Evolutionary conservation across 257 asterid genomes (phyloP).

Genomic region (Penstemon eatonii): DNA sequence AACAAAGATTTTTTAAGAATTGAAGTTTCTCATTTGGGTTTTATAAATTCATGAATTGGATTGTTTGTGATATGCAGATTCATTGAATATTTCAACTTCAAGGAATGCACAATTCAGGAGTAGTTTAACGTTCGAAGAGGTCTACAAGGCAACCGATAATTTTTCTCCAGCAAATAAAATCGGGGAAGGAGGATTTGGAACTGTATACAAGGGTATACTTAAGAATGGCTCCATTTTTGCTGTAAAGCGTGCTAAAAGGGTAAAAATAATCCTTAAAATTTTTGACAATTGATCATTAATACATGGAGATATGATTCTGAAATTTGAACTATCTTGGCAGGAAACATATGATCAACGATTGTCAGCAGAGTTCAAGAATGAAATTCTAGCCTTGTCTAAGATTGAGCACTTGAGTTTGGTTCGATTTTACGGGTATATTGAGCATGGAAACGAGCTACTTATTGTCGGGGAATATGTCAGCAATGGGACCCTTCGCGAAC

Average conservation of each 20-base stretch:
- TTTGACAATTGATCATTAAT: background rate
- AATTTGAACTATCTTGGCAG: constrained; percentile 32
- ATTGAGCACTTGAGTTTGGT: constrained; percentile 72
- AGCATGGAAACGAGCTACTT: constrained; percentile 54
- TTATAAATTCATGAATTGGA: background rate
- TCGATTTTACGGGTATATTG: constrained; percentile 56
- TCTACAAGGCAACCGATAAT: constrained; percentile 48
- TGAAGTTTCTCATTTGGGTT: background rate
- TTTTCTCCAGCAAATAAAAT: constrained; percentile 54
- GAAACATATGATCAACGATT: constrained; percentile 36
- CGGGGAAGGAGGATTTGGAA: constrained; percentile 66
- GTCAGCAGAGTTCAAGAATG: constrained; percentile 60
- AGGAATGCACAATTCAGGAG: constrained; percentile 25
- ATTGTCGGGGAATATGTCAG: constrained; percentile 59
- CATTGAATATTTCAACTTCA: constrained; percentile 31
- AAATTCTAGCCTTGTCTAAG: constrained; percentile 52
- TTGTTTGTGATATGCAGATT: constrained; percentile 34
- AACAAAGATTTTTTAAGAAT: background rate
- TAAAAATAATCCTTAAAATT: background rate
- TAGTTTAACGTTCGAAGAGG: constrained; percentile 42
- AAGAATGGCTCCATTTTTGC: constrained; percentile 51
- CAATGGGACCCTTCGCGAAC: constrained; percentile 73
- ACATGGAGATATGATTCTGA: background rate
- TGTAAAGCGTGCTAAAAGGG: constrained; percentile 63
- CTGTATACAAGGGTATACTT: constrained; percentile 53